Evolutionary conservation across 1,139 yeast species (phyloP), one percentile per base, ranked within the genome.

Genomic region (Spathaspora jeffriesii): DNA sequence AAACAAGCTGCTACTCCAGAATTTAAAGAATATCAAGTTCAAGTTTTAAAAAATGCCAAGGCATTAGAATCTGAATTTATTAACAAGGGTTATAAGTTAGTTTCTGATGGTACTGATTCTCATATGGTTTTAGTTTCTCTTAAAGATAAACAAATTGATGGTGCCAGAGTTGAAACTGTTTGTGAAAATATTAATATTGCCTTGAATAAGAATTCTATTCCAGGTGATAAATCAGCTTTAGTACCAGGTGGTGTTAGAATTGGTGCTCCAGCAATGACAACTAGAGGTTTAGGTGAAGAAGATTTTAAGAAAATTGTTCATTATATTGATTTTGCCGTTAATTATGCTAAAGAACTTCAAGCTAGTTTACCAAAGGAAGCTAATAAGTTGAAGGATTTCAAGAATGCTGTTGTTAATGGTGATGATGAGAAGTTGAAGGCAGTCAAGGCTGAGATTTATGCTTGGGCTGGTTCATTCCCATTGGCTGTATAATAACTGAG

Each of bases 221-320:
- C 99, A 53, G 98, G 98, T 64, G 99, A 93, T 73, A 91, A 88
- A 77, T 89, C 97, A 44, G 99, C 99, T 51, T 81, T 93, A 56
- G 96, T 91, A 50, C 99, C 99, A 64, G 96, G 96, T 69, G 99
- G 99, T 71, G 85, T 93, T 55, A 89, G 99, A 76, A 86, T 93
- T 55, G 99, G 99, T 67, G 91, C 99, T 39, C 99, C 99, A 58
- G 98, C 98, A 53, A 93, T 93, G 99, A 82, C 97, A 54, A 89
- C 98, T 53, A 88, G 99, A 76, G 99, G 98, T 61, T 82, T 92
- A 64, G 86, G 89, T 57, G 90, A 85, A 66, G 86, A 78, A 55
- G 98, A 93, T 65, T 93, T 92, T 73, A 80, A 75, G 63, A 84
- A 79, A 67, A 89, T 93, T 60, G 97, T 87, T 51, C 73, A 76